Evolutionary conservation across 345 rosid genomes (phyloP), one percentile per base, ranked within the genome.

Genomic region (Citrus cavaleriei): DNA sequence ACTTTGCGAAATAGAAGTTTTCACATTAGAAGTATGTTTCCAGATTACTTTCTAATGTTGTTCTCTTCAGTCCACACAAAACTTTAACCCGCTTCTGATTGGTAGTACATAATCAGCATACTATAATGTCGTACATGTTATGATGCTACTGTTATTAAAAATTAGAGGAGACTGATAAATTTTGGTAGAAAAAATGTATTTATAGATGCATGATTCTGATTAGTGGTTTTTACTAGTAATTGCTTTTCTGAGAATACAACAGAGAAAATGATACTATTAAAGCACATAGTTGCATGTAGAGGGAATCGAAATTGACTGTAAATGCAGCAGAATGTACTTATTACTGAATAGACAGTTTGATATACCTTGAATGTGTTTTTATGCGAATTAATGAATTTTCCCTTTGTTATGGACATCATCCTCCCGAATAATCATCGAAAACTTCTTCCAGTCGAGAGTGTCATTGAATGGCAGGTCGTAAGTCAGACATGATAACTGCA

Each of bases 381-480:
- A 49, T 78, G 72, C 68, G 74, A 9, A 21, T 14, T 24, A 16
- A 19, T 6, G n/a, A 37, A 70, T 57, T 68, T 40, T 7, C 46
- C 70, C 28, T 58, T 37, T 4, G 71, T n/a, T 76, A 28, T 34
- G 67, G 5, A 79, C 78, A 10, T 76, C 75, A 12, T n/a, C 57
- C 63, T 64, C 68, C 46, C 3, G 4, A 3, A 40, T 40, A 10
- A 79, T 37, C 28, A 79, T 40, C 5, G 78, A 68, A 40, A 83
- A 83, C 28, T 72, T 72, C 8, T 14, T 4, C 76, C 76, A 79
- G 57, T 76, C 65, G 9, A 79, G 74, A 68, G 76, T 59, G 80
- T 72, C 80, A 22, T 57, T 72, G 51, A 83, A 79, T 46, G 80
- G 82, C 57, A 76, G 19, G 70, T 37, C 75, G 34, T 70, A 72